These are phyloP conservation scores for Pugionium cornutum DNA, from an alignment of 345 rosid species.

Conservation along the genomic window DNA sequence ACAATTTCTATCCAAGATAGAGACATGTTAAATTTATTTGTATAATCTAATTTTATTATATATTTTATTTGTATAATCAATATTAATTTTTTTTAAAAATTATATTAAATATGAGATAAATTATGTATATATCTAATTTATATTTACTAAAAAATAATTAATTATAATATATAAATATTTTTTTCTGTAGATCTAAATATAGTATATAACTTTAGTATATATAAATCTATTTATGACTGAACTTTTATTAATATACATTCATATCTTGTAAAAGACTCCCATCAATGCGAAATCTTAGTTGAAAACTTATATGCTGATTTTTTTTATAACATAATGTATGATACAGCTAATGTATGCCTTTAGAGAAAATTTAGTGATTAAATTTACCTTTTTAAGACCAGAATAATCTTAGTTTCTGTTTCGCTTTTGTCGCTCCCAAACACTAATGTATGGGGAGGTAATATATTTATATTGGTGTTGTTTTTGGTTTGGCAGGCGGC, in stretches of 20 bases:
- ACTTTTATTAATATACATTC: background rate
- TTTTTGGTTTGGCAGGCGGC: background rate
- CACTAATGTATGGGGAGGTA: constrained; percentile 16
- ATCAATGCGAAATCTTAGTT: constrained; percentile 9
- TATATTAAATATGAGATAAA: no score
- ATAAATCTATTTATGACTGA: background rate
- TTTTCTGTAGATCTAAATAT: no score
- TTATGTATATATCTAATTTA: no score
- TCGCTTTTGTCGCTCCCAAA: constrained; percentile 18
- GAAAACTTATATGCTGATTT: background rate
- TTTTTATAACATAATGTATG: constrained; percentile 18
- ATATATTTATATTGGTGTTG: background rate
- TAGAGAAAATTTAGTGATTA: background rate
- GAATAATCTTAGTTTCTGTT: constrained; percentile 28
- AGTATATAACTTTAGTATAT: no score
- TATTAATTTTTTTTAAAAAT: no score
- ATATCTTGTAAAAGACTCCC: background rate
- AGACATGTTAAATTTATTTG: no score
- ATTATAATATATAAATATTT: no score
- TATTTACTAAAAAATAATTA: no score
- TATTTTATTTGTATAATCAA: no score
- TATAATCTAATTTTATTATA: no score
- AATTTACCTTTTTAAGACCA: background rate
- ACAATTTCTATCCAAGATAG: no score
- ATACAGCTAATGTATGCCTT: background rate